These are phyloP conservation scores for Parathielavia hyrcaniae DNA, from an alignment of 495 filamentous ascomycete species.

Conservation along the genomic window DNA sequence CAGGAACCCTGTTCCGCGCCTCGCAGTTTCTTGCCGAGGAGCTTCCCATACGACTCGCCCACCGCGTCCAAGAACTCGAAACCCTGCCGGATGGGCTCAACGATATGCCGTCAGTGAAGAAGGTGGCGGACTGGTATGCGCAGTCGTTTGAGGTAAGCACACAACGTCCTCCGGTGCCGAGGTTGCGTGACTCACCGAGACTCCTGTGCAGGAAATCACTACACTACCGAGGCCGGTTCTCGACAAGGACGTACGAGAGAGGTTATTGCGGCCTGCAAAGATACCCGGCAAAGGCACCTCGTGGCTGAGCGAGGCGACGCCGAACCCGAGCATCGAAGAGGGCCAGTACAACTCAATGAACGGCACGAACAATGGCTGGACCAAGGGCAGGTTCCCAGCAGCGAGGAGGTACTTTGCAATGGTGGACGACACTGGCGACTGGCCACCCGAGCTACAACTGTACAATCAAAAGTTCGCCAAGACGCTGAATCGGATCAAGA, in stretches of 20 bases:
- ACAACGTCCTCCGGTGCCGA: constrained; percentile 4
- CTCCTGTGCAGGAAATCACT: constrained; percentile 70
- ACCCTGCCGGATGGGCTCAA: constrained; percentile 94
- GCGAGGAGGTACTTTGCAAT: constrained; percentile 81
- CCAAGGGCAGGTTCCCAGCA: constrained; percentile 44
- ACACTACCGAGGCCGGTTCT: constrained; percentile 71
- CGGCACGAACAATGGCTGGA: constrained; percentile 43
- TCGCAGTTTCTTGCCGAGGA: constrained; percentile 98
- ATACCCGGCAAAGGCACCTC: constrained; percentile 52
- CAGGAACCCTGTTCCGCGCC: constrained; percentile 92
- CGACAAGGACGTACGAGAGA: constrained; percentile 66
- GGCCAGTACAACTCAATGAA: constrained; percentile 79
- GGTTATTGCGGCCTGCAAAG: constrained; percentile 67
- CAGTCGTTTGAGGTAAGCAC: constrained; percentile 91
- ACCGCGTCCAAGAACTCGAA: constrained; percentile 87
- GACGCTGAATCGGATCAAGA: constrained; percentile 84
- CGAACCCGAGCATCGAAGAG: constrained; percentile 81
- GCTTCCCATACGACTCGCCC: constrained; percentile 91
- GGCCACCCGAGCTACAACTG: constrained; percentile 90
- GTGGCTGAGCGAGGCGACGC: constrained; percentile 72
- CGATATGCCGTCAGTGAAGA: constrained; percentile 95
- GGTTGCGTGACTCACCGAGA: constrained; percentile 24
- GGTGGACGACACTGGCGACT: constrained; percentile 79
- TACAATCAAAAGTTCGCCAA: constrained; percentile 89
- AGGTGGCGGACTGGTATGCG: constrained; percentile 96